A percentile compares a stretch with the other conserved stretches of the same genome.
These are phyloP conservation scores for Aureobasidium mangrovei DNA, from an alignment of 2,329 filamentous ascomycete species.

Conservation along the genomic window DNA sequence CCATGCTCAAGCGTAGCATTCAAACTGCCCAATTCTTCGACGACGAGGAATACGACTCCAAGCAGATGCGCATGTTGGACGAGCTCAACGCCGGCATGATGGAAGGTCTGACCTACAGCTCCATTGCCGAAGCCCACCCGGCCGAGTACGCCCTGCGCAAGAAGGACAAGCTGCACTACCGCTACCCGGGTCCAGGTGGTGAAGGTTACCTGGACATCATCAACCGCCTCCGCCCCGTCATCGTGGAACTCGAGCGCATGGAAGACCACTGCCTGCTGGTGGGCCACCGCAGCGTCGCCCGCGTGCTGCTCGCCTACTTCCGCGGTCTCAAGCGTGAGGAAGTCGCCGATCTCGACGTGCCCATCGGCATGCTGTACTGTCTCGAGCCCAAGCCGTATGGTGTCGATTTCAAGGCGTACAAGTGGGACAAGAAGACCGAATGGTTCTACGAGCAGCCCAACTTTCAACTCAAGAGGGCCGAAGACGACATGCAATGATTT, in stretches of 20 bases:
- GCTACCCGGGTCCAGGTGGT: conserved; percentile 71
- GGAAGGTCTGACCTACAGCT: conserved; percentile 89
- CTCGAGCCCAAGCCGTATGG: conserved; percentile 97
- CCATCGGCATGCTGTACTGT: conserved; percentile 85
- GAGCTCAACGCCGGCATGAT: conserved; percentile 89
- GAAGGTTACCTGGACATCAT: conserved; percentile 97
- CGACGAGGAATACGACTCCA: conserved; percentile 92
- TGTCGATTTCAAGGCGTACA: conserved; percentile 92
- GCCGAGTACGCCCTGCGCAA: conserved; percentile 75
- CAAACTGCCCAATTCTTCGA: conserved; percentile 86
- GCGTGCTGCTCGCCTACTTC: conserved; percentile 93
- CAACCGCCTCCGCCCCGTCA: conserved; percentile 87
- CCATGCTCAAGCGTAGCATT: conserved; percentile 85
- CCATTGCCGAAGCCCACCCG: conserved; percentile 70
- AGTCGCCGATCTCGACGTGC: conserved; percentile 89
- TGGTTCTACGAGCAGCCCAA: conserved; percentile 83
- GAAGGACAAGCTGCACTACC: conserved; percentile 85
- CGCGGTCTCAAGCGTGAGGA: conserved; percentile 83
- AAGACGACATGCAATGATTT: conserved; percentile 27
- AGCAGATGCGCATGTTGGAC: conserved; percentile 96
- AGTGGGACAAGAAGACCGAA: conserved; percentile 67
- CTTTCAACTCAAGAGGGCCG: conserved; percentile 62
- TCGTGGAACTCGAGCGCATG: conserved; percentile 93
- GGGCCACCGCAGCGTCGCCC: conserved; percentile 82
- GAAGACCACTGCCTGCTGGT: conserved; percentile 91